Conservation (phyloP, 2,329 filamentous ascomycete genomes). For the Chaetothyriales sp. region DNA sequence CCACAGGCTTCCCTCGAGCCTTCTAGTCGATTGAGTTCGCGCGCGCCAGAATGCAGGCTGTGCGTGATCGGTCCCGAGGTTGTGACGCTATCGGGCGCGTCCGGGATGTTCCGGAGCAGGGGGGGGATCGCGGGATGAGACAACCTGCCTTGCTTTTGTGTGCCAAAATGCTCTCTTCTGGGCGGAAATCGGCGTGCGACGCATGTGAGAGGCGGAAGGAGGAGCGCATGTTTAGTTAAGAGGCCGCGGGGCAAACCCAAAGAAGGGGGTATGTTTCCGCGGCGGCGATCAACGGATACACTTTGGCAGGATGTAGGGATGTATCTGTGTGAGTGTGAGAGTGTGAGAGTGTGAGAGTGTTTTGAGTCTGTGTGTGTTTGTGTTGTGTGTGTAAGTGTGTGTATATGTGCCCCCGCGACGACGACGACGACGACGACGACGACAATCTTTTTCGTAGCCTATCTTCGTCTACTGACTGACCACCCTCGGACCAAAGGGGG, state of each 20-base stretch:
- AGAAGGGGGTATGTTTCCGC: too few species aligned
- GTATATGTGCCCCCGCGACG: too few species aligned
- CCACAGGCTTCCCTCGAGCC: slow-evolving; percentile 55
- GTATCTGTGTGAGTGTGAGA: too few species aligned
- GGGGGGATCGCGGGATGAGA: neutral
- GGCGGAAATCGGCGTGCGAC: neutral
- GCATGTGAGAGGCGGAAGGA: neutral
- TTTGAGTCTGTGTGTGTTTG: too few species aligned
- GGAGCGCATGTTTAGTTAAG: too few species aligned
- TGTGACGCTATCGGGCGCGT: neutral
- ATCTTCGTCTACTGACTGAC: too few species aligned
- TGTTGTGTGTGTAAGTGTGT: neutral
- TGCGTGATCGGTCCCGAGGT: neutral
- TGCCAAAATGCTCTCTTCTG: neutral
- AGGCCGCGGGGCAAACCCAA: too few species aligned
- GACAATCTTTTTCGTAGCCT: neutral
- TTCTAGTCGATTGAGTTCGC: slow-evolving; percentile 29
- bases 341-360: too few species aligned
- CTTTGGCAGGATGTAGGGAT: too few species aligned
- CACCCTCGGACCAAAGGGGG: too few species aligned
- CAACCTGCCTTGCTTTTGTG: neutral
- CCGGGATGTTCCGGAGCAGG: neutral
- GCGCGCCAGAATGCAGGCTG: neutral
- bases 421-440: too few species aligned
- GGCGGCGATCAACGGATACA: too few species aligned